Base-by-base conservation (phyloP, 1,284 basidiomycete species). In the Ustanciosporium gigantosporum region DNA sequence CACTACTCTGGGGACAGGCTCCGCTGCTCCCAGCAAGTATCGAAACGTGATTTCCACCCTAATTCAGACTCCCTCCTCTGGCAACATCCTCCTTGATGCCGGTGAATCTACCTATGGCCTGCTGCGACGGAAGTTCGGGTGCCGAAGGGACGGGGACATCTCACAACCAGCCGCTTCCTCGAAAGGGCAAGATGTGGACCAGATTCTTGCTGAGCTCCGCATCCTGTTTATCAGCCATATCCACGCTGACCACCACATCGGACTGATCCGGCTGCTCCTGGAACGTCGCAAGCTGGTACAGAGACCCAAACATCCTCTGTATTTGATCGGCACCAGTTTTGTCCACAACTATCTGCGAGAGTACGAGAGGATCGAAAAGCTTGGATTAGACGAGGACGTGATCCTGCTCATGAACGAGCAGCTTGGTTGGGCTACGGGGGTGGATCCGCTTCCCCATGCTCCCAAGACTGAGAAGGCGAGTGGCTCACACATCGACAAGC, bases 71-170 rank as follows among this genome's bases (percentile, higher is more conserved):
- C 73, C 72, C 6, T 44, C 38, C 9, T 51, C 49, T 2, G 72
- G 70, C 19, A 72, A 58, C 50, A 58, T 96, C 21, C 79, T 97
- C n/a, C 83, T 97, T 3, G 94, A 97, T 68, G 84, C 84, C 2
- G 93, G 93, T 0, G 93, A 97, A 78, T 90, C 90, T 0, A 93
- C 93, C 0, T 88, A 88, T 81, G 92, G 91, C 2, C 91, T 97
- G 73, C 82, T 97, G 7, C 82, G 82, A 4, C 84, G 94, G 9
- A 83, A 86, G 38, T 94, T 87, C 66, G 91, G 91, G 0, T 50
- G 40, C 34, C 43, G 47, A 17, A 43, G 51, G 21, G 56, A 66
- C 20, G 61, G 56, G 5, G 48, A 43, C 6, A 44, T 48, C 4
- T 36, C 47, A 1, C 40, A 56, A 20, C 46, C 24, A 3, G 22